These are phyloP conservation scores for Lactifluus subvellereus DNA, from an alignment of 768 basidiomycete species.

Conservation along the genomic window DNA sequence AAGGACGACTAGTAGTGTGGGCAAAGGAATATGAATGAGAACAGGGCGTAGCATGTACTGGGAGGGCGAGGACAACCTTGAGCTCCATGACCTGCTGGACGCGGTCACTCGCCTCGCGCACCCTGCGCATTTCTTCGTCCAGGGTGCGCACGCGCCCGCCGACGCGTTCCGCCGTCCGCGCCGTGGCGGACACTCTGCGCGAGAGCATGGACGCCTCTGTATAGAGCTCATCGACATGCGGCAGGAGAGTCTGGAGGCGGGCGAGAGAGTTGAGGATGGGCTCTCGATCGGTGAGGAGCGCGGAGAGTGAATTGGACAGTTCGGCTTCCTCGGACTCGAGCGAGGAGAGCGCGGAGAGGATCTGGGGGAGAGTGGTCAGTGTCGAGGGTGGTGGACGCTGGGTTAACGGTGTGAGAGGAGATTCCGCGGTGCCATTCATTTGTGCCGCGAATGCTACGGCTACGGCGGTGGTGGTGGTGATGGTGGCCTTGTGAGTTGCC, in stretches of 20 bases:
- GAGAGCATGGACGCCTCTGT: constrained; percentile 51
- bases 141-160: constrained; percentile 85
- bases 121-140: constrained; percentile 90
- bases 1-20: constrained; percentile 52
- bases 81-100: constrained; percentile 93
- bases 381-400: constrained; percentile 27
- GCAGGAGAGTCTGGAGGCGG: constrained; percentile 54
- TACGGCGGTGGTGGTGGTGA: neutral
- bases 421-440: constrained; percentile 14
- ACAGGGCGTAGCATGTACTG: neutral
- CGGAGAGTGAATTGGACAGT: constrained; percentile 65
- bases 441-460: neutral
- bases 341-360: constrained; percentile 66
- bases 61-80: constrained; percentile 51
- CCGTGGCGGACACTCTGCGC: constrained; percentile 61
- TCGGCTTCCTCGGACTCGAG: constrained; percentile 74
- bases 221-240: constrained; percentile 58
- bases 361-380: constrained; percentile 60
- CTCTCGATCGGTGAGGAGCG: constrained; percentile 61
- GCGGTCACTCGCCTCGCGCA: constrained; percentile 85
- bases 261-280: constrained; percentile 58
- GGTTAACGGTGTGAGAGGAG: constrained; percentile 1
- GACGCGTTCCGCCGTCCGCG: constrained; percentile 77
- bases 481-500: neutral
- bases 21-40: neutral